Conservation (phyloP, 768 basidiomycete species). For the Rossbeevera mucosa region DNA sequence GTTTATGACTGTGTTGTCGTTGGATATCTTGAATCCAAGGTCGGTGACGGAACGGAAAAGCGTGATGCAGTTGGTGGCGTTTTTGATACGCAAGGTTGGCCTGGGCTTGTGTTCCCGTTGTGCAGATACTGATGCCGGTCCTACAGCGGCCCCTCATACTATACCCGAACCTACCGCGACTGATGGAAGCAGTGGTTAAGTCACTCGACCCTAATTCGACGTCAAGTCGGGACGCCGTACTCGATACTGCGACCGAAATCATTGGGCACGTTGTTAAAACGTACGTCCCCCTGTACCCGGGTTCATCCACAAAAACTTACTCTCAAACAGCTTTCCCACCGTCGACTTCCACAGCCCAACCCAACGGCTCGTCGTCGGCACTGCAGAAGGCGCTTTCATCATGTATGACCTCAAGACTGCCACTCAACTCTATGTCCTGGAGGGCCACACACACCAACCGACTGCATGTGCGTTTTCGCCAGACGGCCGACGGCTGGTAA, state of each 20-base stretch:
- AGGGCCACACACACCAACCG: constrained; percentile 79
- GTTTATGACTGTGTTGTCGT: constrained; percentile 90
- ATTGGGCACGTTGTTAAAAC: constrained; percentile 91
- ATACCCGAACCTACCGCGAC: constrained; percentile 73
- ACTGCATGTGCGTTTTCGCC: constrained; percentile 90
- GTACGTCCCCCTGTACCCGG: constrained; percentile 39
- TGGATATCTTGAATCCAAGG: constrained; percentile 81
- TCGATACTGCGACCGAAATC: constrained; percentile 91
- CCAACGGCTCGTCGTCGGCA: constrained; percentile 90
- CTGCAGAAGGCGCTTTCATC: constrained; percentile 87
- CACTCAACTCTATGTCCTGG: constrained; percentile 89
- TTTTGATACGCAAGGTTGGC: constrained; percentile 82
- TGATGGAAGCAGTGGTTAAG: constrained; percentile 95
- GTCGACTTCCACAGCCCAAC: constrained; percentile 89
- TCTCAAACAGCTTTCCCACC: constrained; percentile 65
- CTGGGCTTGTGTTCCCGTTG: not conserved
- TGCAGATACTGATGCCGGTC: not conserved
- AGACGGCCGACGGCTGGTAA: constrained; percentile 86
- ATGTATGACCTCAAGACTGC: constrained; percentile 98
- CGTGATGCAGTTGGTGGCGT: constrained; percentile 90
- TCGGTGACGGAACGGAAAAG: constrained; percentile 76
- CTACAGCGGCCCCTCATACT: constrained; percentile 76
- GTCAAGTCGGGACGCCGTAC: constrained; percentile 71
- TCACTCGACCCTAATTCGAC: constrained; percentile 90
- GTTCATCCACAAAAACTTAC: not conserved